These are phyloP conservation scores for Wickerhamiella dianesei DNA, from an alignment of 805 yeast species.

Conservation along the genomic window DNA sequence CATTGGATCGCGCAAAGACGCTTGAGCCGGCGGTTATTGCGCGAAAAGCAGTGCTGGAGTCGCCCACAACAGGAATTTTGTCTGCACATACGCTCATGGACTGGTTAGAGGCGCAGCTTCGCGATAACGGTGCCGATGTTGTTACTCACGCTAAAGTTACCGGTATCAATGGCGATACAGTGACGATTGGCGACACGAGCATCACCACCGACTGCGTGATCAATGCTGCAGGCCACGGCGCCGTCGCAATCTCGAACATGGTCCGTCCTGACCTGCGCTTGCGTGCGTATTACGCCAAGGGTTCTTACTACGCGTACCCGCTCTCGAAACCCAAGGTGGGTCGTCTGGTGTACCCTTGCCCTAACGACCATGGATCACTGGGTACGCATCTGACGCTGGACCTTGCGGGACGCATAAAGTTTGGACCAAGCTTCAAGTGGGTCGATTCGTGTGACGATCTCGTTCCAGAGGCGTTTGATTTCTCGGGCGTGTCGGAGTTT, in stretches of 20 bases:
- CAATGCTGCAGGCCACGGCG: conserved; percentile 70
- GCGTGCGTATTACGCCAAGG: conserved; percentile 62
- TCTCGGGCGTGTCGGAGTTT: conserved; percentile 44
- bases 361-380: conserved; percentile 56
- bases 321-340: conserved; percentile 36
- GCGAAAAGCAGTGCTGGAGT: conserved; percentile 43
- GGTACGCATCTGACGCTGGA: conserved; percentile 85
- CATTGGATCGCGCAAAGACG: conserved; percentile 31
- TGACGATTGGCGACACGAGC: conserved; percentile 16
- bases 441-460: conserved; percentile 30
- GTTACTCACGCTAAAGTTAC: conserved; percentile 49
- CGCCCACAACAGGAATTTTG: conserved; percentile 76
- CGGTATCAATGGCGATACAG: conserved; percentile 4
- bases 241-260: conserved; percentile 58
- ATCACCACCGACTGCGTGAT: conserved; percentile 42
- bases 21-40: conserved; percentile 61
- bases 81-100: conserved; percentile 67
- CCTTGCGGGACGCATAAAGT: conserved; percentile 61
- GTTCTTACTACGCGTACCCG: conserved; percentile 58
- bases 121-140: conserved; percentile 47
- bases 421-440: conserved; percentile 89
- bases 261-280: conserved; percentile 54
- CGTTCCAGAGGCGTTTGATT: conserved; percentile 27
- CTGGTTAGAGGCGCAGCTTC: conserved; percentile 41
- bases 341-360: conserved; percentile 65